Conservation (phyloP, 257 asterid species). For the Mitragyna speciosa region DNA sequence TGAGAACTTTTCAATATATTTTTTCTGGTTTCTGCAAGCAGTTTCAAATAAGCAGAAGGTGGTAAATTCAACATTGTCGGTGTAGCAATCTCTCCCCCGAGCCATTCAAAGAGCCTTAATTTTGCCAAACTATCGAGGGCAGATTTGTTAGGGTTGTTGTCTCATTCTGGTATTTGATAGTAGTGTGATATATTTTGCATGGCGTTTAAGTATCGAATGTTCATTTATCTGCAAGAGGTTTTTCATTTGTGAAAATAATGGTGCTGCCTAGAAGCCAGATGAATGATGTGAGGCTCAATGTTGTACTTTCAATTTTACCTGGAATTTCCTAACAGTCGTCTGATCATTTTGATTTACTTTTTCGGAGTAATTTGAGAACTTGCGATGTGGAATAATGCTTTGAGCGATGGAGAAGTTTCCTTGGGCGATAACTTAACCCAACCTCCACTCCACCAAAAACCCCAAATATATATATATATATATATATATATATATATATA, state of each 20-base stretch:
- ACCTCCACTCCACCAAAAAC: no score
- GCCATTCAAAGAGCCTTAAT: neutral
- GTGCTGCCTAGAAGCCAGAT: neutral
- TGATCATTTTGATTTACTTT: no score
- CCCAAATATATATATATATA: no score
- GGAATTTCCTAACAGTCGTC: no score
- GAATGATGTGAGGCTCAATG: neutral
- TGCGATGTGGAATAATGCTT: neutral
- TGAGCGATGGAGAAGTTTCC: no score
- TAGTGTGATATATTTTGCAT: neutral
- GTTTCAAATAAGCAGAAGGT: slow-evolving; percentile 13
- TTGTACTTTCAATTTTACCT: neutral
- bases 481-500: no score
- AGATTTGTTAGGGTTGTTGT: neutral
- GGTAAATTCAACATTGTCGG: neutral
- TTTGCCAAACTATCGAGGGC: neutral
- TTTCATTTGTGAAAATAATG: neutral
- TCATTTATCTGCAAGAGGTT: neutral
- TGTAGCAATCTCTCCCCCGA: neutral
- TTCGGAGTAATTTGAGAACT: no score
- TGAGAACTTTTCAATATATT: slow-evolving; percentile 25
- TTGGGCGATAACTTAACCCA: no score
- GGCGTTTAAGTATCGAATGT: neutral
- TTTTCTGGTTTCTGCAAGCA: neutral
- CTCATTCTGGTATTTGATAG: neutral